A percentile compares a stretch with the other conserved stretches of the same genome.
These are phyloP conservation scores for Metschnikowia dekortorum DNA, from an alignment of 805 yeast species.

Conservation along the genomic window DNA sequence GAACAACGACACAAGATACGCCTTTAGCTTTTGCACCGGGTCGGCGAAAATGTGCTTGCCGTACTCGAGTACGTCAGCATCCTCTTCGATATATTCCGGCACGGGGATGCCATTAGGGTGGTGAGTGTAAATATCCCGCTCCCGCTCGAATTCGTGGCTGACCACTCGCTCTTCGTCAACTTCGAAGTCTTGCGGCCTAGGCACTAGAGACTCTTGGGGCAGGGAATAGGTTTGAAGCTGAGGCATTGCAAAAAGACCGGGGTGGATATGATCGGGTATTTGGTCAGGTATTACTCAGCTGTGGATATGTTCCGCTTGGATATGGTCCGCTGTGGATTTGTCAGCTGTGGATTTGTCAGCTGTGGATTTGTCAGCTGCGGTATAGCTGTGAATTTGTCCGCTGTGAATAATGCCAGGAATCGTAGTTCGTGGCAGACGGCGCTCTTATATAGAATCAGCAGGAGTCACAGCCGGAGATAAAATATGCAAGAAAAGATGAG, in stretches of 20 bases:
- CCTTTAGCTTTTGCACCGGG: constrained; percentile 37
- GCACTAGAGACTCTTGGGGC: constrained; percentile 11
- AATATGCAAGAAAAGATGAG: neutral
- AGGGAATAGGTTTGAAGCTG: neutral
- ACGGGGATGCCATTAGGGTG: constrained; percentile 20
- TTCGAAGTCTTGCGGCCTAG: constrained; percentile 16
- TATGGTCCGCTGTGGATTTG: too few relatives aligned
- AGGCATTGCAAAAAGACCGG: neutral
- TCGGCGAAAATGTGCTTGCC: constrained; percentile 23
- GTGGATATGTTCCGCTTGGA: too few relatives aligned
- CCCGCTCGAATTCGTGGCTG: constrained; percentile 18
- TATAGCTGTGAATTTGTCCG: too few relatives aligned
- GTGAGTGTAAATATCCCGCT: constrained; percentile 7
- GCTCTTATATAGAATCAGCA: neutral
- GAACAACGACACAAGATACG: constrained; percentile 61
- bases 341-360: too few relatives aligned
- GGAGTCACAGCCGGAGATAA: neutral
- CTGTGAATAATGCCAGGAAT: too few relatives aligned
- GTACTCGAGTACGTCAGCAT: constrained; percentile 33
- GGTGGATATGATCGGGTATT: too few relatives aligned
- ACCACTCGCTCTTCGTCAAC: constrained; percentile 9
- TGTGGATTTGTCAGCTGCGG: too few relatives aligned
- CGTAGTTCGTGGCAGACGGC: neutral
- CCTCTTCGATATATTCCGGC: constrained; percentile 35
- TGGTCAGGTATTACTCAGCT: too few relatives aligned